These are phyloP conservation scores for Dendrostoma leiphaemia DNA, from an alignment of 2,329 filamentous ascomycete genomes.

Conservation along the genomic window DNA sequence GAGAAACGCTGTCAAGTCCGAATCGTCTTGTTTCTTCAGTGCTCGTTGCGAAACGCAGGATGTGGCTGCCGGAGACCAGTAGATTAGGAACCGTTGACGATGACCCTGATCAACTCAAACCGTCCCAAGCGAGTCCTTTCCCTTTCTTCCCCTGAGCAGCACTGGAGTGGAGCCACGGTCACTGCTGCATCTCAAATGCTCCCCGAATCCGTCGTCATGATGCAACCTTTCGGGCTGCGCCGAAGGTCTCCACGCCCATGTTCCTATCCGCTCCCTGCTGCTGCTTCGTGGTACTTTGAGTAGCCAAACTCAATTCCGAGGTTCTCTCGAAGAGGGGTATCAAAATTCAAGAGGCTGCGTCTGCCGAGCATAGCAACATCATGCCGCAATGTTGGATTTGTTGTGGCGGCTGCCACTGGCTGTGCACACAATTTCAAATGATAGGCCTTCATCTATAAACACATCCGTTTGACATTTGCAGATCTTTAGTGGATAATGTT, in stretches of 20 bases:
- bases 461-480: neutral
- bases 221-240: neutral
- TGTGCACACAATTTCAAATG: too few species aligned
- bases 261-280: too few species aligned
- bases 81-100: neutral
- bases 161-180: neutral
- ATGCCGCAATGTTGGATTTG: too few species aligned
- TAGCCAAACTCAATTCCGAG: too few species aligned
- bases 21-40: neutral
- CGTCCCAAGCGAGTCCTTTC: neutral
- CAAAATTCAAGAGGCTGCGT: too few species aligned
- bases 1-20: neutral
- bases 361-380: too few species aligned
- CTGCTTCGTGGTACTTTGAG: too few species aligned
- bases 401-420: neutral
- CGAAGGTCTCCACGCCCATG: neutral
- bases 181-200: neutral
- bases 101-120: neutral
- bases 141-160: neutral
- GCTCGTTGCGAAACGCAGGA: neutral
- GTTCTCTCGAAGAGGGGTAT: too few species aligned
- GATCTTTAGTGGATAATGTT: too few species aligned
- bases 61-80: neutral
- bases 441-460: neutral
- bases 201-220: neutral